Base-by-base conservation (phyloP, 1,139 yeast species). In the Entelexis paramagnoliae region DNA sequence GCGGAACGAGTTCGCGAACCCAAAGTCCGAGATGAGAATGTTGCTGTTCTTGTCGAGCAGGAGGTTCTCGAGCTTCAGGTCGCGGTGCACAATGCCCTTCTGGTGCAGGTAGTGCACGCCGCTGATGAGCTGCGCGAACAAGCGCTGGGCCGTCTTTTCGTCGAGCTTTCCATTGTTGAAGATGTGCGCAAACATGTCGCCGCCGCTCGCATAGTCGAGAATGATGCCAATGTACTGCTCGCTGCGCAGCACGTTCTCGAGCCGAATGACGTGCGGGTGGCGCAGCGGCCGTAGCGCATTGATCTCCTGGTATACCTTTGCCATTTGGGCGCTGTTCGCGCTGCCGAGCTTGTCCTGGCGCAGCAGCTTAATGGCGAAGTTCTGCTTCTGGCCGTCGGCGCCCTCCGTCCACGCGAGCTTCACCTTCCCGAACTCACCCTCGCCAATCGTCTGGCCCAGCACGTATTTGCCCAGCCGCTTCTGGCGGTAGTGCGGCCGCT, bases 361-460 rank as follows among this genome's bases (percentile, higher is more conserved):
- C 55, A 91, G 87, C 56, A 91, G 77, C 65, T 91, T 91, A 62
- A 91, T 88, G 48, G 98, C 98, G 0, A 96, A 96, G 57, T 59
- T 59, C 24, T 51, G 46, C 24, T 89, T 96, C 69, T 87, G 93
- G 26, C 58, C 59, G 35, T 35, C 41, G 10, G 39, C 47, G 63
- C 82, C 91, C 66, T 83, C 82, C 34, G 95, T 74, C 96, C 96
- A 89, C 19, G 96, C 97, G n/a, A 91, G 73, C 66, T 89, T 91
- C 56, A 91, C 98, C 68, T 89, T 89, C 54, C 97, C 98, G 67
- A 91, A 91, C 66, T 91, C 97, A 43, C 98, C 98, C 69, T 89
- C 96, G 38, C 98, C 98, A n/a, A 91, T 71, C 1, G 97, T 89
- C 20, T 95, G 82, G 4, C 97, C 97, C 8, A 91, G 74, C 34